Evolutionary conservation across 1,284 basidiomycete species (phyloP), one percentile per base, ranked within the genome.

Genomic region (Waitea zeae): DNA sequence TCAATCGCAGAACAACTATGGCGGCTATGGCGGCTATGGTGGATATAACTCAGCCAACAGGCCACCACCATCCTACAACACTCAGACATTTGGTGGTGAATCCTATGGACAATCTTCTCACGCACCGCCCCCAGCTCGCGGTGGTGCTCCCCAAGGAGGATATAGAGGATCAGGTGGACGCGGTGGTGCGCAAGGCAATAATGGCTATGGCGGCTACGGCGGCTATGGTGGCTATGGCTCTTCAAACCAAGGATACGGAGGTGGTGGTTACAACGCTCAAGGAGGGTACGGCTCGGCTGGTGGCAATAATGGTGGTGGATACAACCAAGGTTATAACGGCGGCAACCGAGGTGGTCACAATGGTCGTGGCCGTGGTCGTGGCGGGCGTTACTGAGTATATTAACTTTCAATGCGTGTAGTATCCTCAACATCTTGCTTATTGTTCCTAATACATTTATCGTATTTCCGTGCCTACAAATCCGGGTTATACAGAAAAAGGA

Each of bases 281-380:
- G 39, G 44, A 17, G 42, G 41, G 5, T 39, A 42, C 38, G 43
- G 44, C 27, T 36, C 35, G 11, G 36, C 37, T 37, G 42, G 44
- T 6, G 29, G 36, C 22, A 44, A 47, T 33, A 44, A 44, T 13
- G 44, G 46, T 26, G 42, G 42, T 35, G 39, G 44, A 20, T 35
- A 35, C 31, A 17, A 38, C 17, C 29, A 37, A 17, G 36, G 39
- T n/a, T 38, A 37, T 32, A 34, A 36, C 5, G 34, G 38, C n/a
- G 17, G 36, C 4, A 27, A 34, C 3, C 34, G 46, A 15, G 42
- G 48, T 20, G 44, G 46, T 17, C 59, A 38, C 56, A 59, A 4
- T 47, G 59, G 30, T 61, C 60, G 7, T n/a, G n/a, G n/a, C n/a
- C n/a, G n/a, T n/a, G n/a, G n/a, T n/a, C 54, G 60, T 31, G 60